Conservation (phyloP, 2,329 filamentous ascomycete genomes). For the Colletotrichum falcatum region DNA sequence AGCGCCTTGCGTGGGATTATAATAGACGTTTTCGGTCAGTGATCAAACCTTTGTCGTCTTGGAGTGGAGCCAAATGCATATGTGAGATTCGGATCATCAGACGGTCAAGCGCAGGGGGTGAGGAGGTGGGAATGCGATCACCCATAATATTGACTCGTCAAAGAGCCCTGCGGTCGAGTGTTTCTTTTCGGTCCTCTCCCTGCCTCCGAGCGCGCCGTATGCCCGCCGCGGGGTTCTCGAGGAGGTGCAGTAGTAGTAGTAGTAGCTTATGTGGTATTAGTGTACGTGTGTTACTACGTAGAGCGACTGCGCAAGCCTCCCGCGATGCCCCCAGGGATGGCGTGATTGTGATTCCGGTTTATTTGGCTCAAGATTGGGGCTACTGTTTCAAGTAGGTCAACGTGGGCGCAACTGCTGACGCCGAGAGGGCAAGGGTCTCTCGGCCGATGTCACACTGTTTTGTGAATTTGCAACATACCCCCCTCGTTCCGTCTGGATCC, state of each 20-base stretch:
- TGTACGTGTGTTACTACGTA: too few species aligned
- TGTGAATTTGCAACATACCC: constrained; percentile 31
- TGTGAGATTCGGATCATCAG: constrained; percentile 39
- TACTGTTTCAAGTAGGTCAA: constrained; percentile 30
- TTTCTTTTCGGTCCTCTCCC: not conserved
- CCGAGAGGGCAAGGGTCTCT: constrained; percentile 24
- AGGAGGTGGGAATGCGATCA: constrained; percentile 19
- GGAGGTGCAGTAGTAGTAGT: too few species aligned
- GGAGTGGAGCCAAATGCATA: constrained; percentile 35
- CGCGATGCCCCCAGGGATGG: constrained; percentile 24
- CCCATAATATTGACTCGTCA: constrained; percentile 26
- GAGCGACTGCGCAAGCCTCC: not conserved
- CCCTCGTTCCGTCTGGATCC: constrained; percentile 3
- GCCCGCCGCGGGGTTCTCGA: not conserved
- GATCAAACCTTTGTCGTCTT: constrained; percentile 36
- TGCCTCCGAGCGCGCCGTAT: not conserved
- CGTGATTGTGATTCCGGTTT: constrained; percentile 26
- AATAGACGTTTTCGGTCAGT: constrained; percentile 10
- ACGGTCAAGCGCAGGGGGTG: constrained; percentile 11
- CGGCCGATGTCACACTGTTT: constrained; percentile 27
- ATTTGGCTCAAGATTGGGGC: constrained; percentile 26
- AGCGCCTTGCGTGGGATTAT: constrained; percentile 14
- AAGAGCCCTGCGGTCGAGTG: not conserved
- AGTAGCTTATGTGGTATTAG: too few species aligned
- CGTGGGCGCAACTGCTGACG: constrained; percentile 19